A percentile compares a stretch with the other conserved stretches of the same genome.
phyloP scores from a whole-genome alignment of 257 asterid genomes.

The Solanum lignicaule region DNA sequence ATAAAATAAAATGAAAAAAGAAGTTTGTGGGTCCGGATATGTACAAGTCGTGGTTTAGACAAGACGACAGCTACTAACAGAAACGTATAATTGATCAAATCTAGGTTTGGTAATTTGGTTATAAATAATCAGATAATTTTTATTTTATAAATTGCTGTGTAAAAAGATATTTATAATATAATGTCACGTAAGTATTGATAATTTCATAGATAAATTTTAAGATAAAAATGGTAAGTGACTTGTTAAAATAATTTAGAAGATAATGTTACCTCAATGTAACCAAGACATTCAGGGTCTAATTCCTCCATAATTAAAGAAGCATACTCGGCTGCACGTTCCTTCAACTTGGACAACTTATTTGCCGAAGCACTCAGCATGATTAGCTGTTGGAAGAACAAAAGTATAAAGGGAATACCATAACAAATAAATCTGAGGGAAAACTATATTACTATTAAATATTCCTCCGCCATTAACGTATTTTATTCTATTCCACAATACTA shows the following conservation, averaged over 20 bases:
- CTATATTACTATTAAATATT: background rate
- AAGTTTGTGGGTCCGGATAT: background rate
- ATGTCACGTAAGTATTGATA: background rate
- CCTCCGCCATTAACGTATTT: background rate
- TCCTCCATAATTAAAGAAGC: conserved; percentile 89
- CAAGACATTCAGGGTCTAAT: conserved; percentile 72
- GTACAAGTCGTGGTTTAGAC: conserved; percentile 4
- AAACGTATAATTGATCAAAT: background rate
- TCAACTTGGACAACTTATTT: conserved; percentile 72
- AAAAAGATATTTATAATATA: background rate
- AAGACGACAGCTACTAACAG: conserved; percentile 2
- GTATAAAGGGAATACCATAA: background rate
- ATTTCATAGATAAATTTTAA: background rate
- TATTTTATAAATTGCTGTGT: background rate
- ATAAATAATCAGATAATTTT: background rate
- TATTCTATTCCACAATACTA: background rate
- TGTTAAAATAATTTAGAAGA: background rate
- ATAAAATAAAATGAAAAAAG: background rate
- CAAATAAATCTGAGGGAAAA: background rate
- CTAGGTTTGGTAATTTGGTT: background rate
- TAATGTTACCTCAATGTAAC: conserved; percentile 73
- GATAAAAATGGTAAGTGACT: background rate
- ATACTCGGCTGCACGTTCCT: conserved; percentile 81
- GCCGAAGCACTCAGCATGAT: conserved; percentile 90
- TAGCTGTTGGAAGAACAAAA: conserved; percentile 37